These are phyloP conservation scores for Neurospora sp. DNA, from an alignment of 495 filamentous ascomycete genomes.

Conservation along the genomic window DNA sequence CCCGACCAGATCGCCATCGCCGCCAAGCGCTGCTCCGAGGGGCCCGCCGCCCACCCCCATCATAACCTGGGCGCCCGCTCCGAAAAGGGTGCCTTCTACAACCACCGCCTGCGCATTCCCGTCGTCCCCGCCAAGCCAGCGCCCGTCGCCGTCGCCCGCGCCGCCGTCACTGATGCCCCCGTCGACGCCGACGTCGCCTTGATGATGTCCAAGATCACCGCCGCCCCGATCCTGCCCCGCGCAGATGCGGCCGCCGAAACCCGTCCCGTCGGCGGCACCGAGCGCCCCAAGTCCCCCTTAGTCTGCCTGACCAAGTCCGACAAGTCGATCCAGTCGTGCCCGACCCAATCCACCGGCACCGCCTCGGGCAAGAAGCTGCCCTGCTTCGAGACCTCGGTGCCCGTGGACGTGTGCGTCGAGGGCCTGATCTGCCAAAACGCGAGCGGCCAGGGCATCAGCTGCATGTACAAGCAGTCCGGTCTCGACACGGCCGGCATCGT, in stretches of 20 bases:
- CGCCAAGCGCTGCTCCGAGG: conserved; percentile 11
- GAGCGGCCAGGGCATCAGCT: conserved; percentile 22
- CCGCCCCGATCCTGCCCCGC: not conserved
- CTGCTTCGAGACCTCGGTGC: conserved; percentile 26
- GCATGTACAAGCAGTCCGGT: conserved; percentile 31
- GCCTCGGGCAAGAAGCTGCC: conserved; percentile 17
- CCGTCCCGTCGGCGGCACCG: not conserved
- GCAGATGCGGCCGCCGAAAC: not conserved
- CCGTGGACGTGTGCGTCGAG: conserved; percentile 29
- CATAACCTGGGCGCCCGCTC: conserved; percentile 3
- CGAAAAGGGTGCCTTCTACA: conserved; percentile 1
- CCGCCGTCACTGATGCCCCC: conserved; percentile 6
- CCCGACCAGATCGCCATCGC: conserved; percentile 21
- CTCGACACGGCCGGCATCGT: conserved; percentile 28
- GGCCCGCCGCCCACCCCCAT: conserved; percentile 13
- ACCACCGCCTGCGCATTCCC: conserved; percentile 8
- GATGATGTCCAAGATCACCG: not conserved
- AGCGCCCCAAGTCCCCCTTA: conserved; percentile 6
- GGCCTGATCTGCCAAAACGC: conserved; percentile 33
- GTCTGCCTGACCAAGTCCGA: conserved; percentile 29
- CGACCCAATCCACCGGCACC: conserved; percentile 24
- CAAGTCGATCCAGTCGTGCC: conserved; percentile 23
- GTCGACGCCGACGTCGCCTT: not conserved
- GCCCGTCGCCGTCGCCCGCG: conserved; percentile 1
- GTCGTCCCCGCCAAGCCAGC: conserved; percentile 2